Base-by-base conservation (phyloP, 192 early-diverging fungal species). In the Podila epicladia region DNA sequence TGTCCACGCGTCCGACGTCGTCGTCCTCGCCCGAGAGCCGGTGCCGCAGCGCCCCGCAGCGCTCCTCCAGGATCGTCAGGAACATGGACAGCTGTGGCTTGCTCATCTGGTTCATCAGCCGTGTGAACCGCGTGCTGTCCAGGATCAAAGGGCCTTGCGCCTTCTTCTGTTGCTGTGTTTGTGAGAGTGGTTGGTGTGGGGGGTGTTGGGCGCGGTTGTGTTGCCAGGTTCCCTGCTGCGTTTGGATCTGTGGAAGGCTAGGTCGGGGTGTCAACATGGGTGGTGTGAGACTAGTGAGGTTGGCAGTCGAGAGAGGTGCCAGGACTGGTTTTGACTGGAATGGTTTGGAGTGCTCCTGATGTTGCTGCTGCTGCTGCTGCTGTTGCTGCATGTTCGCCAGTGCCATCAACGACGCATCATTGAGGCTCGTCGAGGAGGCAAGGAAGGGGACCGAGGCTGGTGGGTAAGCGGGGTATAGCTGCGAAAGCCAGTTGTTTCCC, bases 61-160 rank as follows among this genome's bases (percentile, higher is more conserved):
- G 77, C 32, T 80, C 77, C 37, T 80, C 77, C 20, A 80, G 67
- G 35, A 80, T 80, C 3, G 77, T 80, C 33, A 80, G 48, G 71
- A 80, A 80, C 77, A 80, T 80, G 6, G 70, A 73, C 20, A 80
- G 69, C 49, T 80, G 77, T 1, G 77, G 67, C 37, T 80, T 80
- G 33, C 71, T 73, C 77, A 80, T 80, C 37, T 80, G 70, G 58
- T 80, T 80, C 77, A 80, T 80, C 32, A 80, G 51, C 9, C 70
- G 70, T 17, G 77, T 80, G 67, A 80, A 80, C 4, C 77, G 65
- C 3, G 71, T 65, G 58, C 77, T 80, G 50, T 80, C 77, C 8
- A 80, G 17, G 53, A 80, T 80, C 45, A 80, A 17, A 0, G 77
- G 70, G 33, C 67, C 45, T 41, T 37, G 26, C 15, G 62, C 15